A percentile compares a stretch with the other conserved stretches of the same genome.
Evolutionary conservation across 1,284 basidiomycete species (phyloP).

Genomic region (Leccinum pallidistipes): DNA sequence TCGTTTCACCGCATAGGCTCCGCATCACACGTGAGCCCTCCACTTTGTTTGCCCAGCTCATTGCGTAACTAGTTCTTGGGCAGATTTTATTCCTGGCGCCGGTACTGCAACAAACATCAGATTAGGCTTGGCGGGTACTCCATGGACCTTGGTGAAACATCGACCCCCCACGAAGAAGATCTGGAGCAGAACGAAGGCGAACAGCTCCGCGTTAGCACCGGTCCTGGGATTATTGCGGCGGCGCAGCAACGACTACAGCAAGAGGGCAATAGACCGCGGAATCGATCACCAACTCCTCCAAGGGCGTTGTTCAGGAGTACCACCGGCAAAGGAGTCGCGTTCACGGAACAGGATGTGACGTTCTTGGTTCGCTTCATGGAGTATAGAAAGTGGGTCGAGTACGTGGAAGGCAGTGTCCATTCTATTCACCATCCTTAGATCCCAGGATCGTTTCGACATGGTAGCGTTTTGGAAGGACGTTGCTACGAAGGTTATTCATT

Average conservation of each 20-base stretch:
- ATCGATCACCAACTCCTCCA: slow-evolving; percentile 75
- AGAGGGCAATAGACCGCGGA: slow-evolving; percentile 40
- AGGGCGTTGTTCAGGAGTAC: slow-evolving; percentile 75
- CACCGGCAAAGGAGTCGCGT: slow-evolving; percentile 83
- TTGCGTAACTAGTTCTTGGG: slow-evolving; percentile 5
- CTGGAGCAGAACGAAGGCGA: slow-evolving; percentile 41
- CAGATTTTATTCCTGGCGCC: slow-evolving; percentile 85
- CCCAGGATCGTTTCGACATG: slow-evolving; percentile 73
- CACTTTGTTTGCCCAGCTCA: background rate
- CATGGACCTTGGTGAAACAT: slow-evolving; percentile 59
- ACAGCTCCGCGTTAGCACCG: slow-evolving; percentile 36
- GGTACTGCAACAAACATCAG: slow-evolving; percentile 86
- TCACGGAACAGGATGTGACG: slow-evolving; percentile 74
- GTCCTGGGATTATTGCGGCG: slow-evolving; percentile 45
- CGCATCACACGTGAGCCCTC: slow-evolving; percentile 71
- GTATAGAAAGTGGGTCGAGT: slow-evolving; percentile 57
- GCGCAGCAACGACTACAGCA: slow-evolving; percentile 45
- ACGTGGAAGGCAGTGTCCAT: background rate
- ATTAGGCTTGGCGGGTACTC: slow-evolving; percentile 78
- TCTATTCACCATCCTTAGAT: slow-evolving; percentile 36
- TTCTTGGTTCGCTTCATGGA: slow-evolving; percentile 75
- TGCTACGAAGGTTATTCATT: slow-evolving; percentile 55
- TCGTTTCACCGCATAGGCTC: slow-evolving; percentile 50
- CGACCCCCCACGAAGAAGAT: slow-evolving; percentile 44
- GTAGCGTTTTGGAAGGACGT: slow-evolving; percentile 85